Evolutionary conservation across 169 alveolate species (phyloP).

Genomic region (Babesia sp.): DNA sequence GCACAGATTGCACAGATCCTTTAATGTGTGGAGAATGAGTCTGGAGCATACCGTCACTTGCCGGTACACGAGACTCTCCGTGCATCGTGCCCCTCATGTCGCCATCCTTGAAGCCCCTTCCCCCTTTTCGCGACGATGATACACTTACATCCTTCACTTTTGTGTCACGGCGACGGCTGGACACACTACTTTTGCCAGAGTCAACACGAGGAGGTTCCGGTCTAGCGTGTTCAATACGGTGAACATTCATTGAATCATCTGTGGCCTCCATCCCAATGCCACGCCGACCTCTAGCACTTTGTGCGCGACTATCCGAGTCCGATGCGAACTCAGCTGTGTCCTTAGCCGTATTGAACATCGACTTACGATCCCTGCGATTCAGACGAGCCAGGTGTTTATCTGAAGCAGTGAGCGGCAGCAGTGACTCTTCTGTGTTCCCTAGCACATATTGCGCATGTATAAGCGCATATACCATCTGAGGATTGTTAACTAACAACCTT

Average conservation of each 20-base stretch:
- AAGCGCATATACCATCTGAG: conserved; percentile 65
- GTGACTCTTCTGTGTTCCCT: conserved; percentile 48
- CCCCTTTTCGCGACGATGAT: background rate
- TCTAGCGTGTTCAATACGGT: background rate
- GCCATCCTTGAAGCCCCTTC: background rate
- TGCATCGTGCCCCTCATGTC: no score
- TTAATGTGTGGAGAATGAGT: no score
- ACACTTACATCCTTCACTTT: background rate
- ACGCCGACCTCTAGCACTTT: background rate
- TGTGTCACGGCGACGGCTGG: background rate
- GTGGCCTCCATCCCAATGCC: background rate
- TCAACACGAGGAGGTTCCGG: background rate
- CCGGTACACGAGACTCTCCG: no score
- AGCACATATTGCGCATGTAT: conserved; percentile 59
- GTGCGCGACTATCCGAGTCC: background rate
- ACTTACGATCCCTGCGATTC: conserved; percentile 40
- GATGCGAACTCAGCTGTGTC: background rate
- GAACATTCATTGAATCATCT: background rate
- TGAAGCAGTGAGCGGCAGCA: conserved; percentile 30
- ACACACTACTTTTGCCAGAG: background rate
- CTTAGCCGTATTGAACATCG: background rate
- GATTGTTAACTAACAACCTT: conserved; percentile 54
- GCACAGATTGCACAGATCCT: no score
- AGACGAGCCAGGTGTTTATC: conserved; percentile 48
- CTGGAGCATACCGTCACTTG: no score